Evolutionary conservation across 2,329 filamentous ascomycete genomes (phyloP).

Genomic region (Diplodia mutila): DNA sequence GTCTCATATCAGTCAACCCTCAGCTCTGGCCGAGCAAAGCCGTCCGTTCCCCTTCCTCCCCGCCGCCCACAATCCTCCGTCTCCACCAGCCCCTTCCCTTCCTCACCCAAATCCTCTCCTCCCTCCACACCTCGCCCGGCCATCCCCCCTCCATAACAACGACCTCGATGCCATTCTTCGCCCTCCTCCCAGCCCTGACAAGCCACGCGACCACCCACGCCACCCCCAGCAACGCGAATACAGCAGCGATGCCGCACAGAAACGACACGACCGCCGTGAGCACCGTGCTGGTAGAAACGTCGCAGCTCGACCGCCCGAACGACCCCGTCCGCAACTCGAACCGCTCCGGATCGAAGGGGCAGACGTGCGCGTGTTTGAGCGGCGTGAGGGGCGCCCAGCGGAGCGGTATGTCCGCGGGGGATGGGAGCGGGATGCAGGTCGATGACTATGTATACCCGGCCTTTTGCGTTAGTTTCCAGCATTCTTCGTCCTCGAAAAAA

Average conservation of each 20-base stretch:
- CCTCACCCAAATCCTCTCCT: constrained; percentile 29
- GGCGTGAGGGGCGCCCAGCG: constrained; percentile 47
- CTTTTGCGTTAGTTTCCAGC: neutral
- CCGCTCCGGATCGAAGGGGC: constrained; percentile 45
- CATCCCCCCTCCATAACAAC: neutral
- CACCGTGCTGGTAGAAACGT: constrained; percentile 52
- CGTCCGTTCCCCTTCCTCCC: constrained; percentile 33
- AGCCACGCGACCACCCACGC: constrained; percentile 34
- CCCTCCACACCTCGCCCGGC: constrained; percentile 5
- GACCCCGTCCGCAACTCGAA: constrained; percentile 51
- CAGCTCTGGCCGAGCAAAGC: constrained; percentile 28
- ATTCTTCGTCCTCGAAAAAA: no score
- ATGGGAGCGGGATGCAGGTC: constrained; percentile 49
- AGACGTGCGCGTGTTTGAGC: constrained; percentile 37
- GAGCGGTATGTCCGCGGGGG: constrained; percentile 30
- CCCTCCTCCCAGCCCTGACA: constrained; percentile 28
- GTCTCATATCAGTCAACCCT: neutral
- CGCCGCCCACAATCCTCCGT: constrained; percentile 34
- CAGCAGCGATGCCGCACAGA: constrained; percentile 45
- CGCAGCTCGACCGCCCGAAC: constrained; percentile 44
- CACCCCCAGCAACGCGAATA: constrained; percentile 36
- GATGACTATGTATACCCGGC: constrained; percentile 36
- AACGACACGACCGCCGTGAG: constrained; percentile 50
- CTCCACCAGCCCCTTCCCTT: constrained; percentile 28
- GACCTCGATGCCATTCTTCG: constrained; percentile 31